Evolutionary conservation across 139 green algal species (phyloP).

Genomic region (Chlamydomonas sphaeroides): DNA sequence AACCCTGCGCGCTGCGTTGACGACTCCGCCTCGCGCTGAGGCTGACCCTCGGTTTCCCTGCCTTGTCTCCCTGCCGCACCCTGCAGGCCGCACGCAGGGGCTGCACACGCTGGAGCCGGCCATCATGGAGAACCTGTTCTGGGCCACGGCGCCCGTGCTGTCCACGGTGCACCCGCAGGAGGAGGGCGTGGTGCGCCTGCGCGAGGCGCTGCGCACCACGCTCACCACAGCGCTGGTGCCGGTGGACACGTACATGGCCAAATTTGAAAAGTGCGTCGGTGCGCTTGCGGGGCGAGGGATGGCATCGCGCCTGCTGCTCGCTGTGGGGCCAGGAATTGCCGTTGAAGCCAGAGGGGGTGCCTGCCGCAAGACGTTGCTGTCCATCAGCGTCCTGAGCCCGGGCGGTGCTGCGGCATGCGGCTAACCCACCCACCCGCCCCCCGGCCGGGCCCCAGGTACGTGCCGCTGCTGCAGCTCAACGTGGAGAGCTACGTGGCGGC

Average conservation of each 20-base stretch:
- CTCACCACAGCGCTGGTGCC: slow-evolving; percentile 50
- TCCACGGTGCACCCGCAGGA: slow-evolving; percentile 65
- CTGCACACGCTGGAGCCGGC: slow-evolving; percentile 76
- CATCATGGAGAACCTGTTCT: slow-evolving; percentile 87
- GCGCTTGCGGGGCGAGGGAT: too few relatives aligned
- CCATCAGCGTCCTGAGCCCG: too few relatives aligned
- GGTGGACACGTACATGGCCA: slow-evolving; percentile 54
- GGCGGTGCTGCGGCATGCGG: not conserved
- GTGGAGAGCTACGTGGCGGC: slow-evolving; percentile 65
- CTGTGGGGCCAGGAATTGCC: too few relatives aligned
- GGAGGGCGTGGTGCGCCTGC: slow-evolving; percentile 23
- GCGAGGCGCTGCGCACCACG: slow-evolving; percentile 24
- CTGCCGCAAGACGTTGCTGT: too few relatives aligned
- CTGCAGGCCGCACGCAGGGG: slow-evolving; percentile 49
- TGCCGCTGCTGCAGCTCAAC: slow-evolving; percentile 68
- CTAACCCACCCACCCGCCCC: not conserved
- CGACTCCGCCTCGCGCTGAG: too few relatives aligned
- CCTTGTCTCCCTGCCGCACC: not conserved
- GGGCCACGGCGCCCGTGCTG: slow-evolving; percentile 66
- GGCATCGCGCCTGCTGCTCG: too few relatives aligned
- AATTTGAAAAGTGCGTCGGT: slow-evolving; percentile 58
- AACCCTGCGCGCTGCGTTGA: too few relatives aligned
- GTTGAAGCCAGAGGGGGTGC: too few relatives aligned
- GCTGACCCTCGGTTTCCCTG: not conserved
- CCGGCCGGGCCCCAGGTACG: slow-evolving; percentile 45